These are phyloP conservation scores for Kentomonas sorsogonicus DNA, from an alignment of 208 protist genomes.

Conservation along the genomic window DNA sequence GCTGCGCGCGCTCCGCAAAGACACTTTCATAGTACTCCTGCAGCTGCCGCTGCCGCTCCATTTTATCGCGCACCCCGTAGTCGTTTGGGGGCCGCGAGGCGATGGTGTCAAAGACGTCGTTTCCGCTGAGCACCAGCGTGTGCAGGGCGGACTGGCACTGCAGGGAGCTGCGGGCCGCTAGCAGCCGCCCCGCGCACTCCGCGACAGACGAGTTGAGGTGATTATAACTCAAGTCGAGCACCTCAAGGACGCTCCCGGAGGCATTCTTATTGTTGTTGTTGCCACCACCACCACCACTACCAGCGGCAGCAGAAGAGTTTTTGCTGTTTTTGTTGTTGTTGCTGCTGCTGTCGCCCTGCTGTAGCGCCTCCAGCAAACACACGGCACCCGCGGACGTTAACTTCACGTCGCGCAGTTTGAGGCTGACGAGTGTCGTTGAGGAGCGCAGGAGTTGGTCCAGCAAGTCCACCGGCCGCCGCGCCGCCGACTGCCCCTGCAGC, in stretches of 20 bases:
- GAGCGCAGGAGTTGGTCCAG: constrained; percentile 56
- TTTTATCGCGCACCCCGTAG: neutral
- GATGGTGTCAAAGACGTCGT: constrained; percentile 43
- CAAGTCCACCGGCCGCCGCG: constrained; percentile 50
- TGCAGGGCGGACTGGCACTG: constrained; percentile 35
- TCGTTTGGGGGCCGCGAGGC: neutral
- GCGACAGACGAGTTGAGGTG: constrained; percentile 43
- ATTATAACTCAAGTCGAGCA: constrained; percentile 74
- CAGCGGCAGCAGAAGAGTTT: too few species aligned
- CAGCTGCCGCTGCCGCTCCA: neutral
- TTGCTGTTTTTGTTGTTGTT: too few species aligned
- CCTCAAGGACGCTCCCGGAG: too few species aligned
- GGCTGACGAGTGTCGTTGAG: constrained; percentile 37
- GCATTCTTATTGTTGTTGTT: too few species aligned
- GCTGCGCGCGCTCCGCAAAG: too few species aligned
- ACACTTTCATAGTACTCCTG: too few species aligned
- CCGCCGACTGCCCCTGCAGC: too few species aligned
- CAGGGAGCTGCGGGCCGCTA: constrained; percentile 34
- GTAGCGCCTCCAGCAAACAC: constrained; percentile 44
- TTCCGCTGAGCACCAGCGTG: constrained; percentile 56
- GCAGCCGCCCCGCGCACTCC: constrained; percentile 45
- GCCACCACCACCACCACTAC: too few species aligned
- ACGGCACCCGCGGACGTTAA: constrained; percentile 45
- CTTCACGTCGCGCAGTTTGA: constrained; percentile 51
- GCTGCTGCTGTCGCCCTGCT: too few species aligned